Base-by-base conservation (phyloP, 768 basidiomycete genomes). In the Pleurotus giganteus region DNA sequence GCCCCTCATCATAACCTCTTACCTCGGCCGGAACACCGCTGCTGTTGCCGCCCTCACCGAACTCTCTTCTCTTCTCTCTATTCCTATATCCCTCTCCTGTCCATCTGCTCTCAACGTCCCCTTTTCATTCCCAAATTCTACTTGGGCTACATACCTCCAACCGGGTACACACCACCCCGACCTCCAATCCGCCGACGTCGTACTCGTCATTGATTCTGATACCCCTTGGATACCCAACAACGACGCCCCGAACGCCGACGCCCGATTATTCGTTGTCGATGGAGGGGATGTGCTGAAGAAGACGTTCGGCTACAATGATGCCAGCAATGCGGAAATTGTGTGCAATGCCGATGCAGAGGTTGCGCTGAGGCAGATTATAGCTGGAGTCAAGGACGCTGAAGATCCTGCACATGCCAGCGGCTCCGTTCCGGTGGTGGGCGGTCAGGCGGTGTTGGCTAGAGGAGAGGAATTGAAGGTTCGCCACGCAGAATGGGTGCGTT, bases 1-100 rank as follows among this genome's bases (percentile, higher is more conserved):
- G 1, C 88, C 88, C 0, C 74, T 89, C 47, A 83, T 90, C 54
- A 75, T 90, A 45, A 84, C 85, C 2, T 84, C 84, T 1, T 74
- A 82, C 64, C 66, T 84, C 7, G 88, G 86, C 1, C 77, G 85
- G 4, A 82, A 84, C 56, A 68, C 66, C 2, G 60, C 66, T 9
- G 76, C 84, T 1, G 72, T 84, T 1, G 57, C 66, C 0, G 67
- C 74, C 1, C 78, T 90, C 5, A 56, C 66, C 13, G 62, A 67
- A 0, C 71, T 90, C 3, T 82, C 83, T 2, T 72, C 69, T 17
- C 60, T 73, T 1, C 76, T 88, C 42, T 73, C 76, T 1, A 77
- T 88, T 27, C 84, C 84, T 0, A 66, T 88, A 37, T 75, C 81
- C 56, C 64, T 75, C 8, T 66, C 77, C 7, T 81, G 82, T 54